Evolutionary conservation across 2,329 filamentous ascomycete species (phyloP).

Genomic region (Aspergillus thermomutatus): DNA sequence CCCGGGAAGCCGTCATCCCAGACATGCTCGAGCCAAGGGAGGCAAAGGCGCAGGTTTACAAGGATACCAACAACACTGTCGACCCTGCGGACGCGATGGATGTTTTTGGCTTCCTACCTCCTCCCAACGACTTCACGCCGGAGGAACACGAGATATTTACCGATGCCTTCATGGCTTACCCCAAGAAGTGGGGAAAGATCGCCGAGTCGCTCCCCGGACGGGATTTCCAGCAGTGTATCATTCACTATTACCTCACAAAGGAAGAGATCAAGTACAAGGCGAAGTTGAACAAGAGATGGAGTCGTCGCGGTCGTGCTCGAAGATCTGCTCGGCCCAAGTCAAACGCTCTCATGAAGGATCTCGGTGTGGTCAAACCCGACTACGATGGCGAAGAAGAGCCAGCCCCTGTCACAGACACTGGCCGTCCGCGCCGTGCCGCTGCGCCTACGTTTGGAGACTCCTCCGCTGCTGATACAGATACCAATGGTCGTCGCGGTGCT

Average conservation of each 20-base stretch:
- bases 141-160: conserved; percentile 47
- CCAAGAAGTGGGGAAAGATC: conserved; percentile 52
- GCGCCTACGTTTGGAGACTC: conserved; percentile 48
- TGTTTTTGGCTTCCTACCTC: conserved; percentile 45
- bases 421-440: conserved; percentile 47
- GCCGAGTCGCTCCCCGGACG: conserved; percentile 46
- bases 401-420: conserved; percentile 48
- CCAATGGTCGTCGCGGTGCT: conserved; percentile 32
- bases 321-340: conserved; percentile 43
- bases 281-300: conserved; percentile 46
- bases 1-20: conserved; percentile 46
- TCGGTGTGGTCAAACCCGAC: conserved; percentile 42
- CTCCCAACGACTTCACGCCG: conserved; percentile 46
- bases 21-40: conserved; percentile 46
- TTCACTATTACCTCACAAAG: conserved; percentile 52
- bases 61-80: conserved; percentile 46
- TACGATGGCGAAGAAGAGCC: conserved; percentile 45
- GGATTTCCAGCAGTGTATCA: conserved; percentile 48
- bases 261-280: conserved; percentile 50
- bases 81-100: conserved; percentile 37
- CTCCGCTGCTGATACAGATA: conserved; percentile 29
- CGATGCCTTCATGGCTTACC: conserved; percentile 46
- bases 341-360: conserved; percentile 47
- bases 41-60: conserved; percentile 38
- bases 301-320: conserved; percentile 38